Evolutionary conservation across 495 filamentous ascomycete species (phyloP), one percentile per base, ranked within the genome.

Genomic region (Geopyxis carbonaria): DNA sequence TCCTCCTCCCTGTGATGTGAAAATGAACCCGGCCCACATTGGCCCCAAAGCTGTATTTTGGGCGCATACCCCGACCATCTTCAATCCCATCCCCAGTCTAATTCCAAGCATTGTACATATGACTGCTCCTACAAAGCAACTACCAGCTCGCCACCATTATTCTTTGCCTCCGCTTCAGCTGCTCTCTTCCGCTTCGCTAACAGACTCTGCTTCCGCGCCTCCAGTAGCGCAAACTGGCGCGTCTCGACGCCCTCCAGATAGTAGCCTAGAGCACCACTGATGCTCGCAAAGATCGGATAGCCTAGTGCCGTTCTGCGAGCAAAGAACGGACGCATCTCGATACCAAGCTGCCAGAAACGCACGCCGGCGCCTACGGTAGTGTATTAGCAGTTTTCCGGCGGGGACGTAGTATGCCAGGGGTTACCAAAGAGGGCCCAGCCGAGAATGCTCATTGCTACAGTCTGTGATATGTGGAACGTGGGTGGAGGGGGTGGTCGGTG

Each of bases 351-450:
- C 83, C 82, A 93, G 59, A 83, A 63, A 47, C 87, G 84, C 57
- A 86, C 78, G 54, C 75, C 82, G 56, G 92, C 57, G 66, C 89
- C 89, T 97, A 43, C 16, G 13, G 23, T 8, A 20, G 3, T 25
- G 28, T n/a, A 15, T 46, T 37, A 48, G 32, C 13, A 15, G 8
- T 22, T 18, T n/a, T n/a, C n/a, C n/a, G n/a, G n/a, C n/a, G n/a
- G n/a, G n/a, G n/a, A n/a, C n/a, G n/a, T n/a, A n/a, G n/a, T n/a
- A n/a, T n/a, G 8, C n/a, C 19, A 9, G 19, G 36, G 23, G 13
- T 23, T 76, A 97, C 89, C 89, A 75, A 95, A 93, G 71, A 80
- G 78, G 54, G 73, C 71, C 89, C 89, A 97, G 73, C 94, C 93
- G 61, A 93, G 61, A 61, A 93, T 70, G n/a, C n/a, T n/a, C n/a